Evolutionary conservation across 306 rosid species (phyloP).

Genomic region (Castanopsis chinensis): DNA sequence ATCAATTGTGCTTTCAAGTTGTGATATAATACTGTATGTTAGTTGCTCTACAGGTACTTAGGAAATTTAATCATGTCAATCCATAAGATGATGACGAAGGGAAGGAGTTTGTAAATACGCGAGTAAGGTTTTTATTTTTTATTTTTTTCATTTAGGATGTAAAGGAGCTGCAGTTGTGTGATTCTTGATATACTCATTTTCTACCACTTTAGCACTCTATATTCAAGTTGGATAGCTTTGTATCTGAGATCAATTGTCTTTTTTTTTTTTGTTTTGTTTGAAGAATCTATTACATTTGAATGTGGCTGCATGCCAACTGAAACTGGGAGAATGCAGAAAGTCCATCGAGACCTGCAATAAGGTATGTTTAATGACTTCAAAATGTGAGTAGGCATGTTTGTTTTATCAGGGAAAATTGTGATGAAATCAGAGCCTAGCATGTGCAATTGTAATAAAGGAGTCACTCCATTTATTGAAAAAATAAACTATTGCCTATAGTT

Average conservation of each 20-base stretch:
- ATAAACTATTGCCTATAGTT: no score
- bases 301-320: slow-evolving; percentile 83
- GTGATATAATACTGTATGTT: slow-evolving; percentile 32
- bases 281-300: slow-evolving; percentile 85
- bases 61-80: slow-evolving; percentile 96
- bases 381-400: slow-evolving; percentile 8
- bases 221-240: slow-evolving; percentile 4
- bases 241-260: slow-evolving; percentile 24
- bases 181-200: background rate
- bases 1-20: slow-evolving; percentile 3
- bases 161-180: background rate
- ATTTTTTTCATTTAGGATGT: background rate
- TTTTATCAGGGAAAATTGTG: slow-evolving; percentile 1
- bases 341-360: slow-evolving; percentile 91
- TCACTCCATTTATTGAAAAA: no score
- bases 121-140: slow-evolving; percentile 45
- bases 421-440: no score
- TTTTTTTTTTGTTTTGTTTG: slow-evolving; percentile 33
- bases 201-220: background rate
- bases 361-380: slow-evolving; percentile 41
- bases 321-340: slow-evolving; percentile 82
- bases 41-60: slow-evolving; percentile 63
- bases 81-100: slow-evolving; percentile 98
- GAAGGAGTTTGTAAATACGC: slow-evolving; percentile 67
- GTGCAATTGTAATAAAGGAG: no score